phyloP scores from a whole-genome alignment of 129 eudicot species.

The Helianthus annuus region HanXRQr2.0-SUNRISE NC_035445.2:51910925-51911424 shows the following conservation, averaged over 20 bases:
- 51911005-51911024: constrained; percentile 6
- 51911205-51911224: not conserved
- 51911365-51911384: constrained; percentile 87
- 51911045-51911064: constrained; percentile 12
- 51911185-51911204: not conserved
- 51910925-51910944: constrained; percentile 48
- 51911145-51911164: not conserved
- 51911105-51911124: constrained; percentile 3
- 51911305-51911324: constrained; percentile 22
- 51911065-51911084: not conserved
- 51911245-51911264: constrained; percentile 10
- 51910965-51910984: constrained; percentile 15
- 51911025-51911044: constrained; percentile 20
- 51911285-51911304: constrained; percentile 10
- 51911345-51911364: constrained; percentile 84
- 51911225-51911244: not conserved
- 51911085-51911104: not conserved
- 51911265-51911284: constrained; percentile 35
- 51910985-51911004: not conserved
- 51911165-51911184: not conserved
- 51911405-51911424: constrained; percentile 86
- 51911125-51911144: not conserved
- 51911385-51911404: constrained; percentile 95
- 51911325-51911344: constrained; percentile 1
- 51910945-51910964: constrained; percentile 20